Percentiles rank a stretch among this genome's conserved stretches.
Evolutionary conservation across 1,284 basidiomycete species (phyloP).

Genomic region (Athelia sp.): DNA sequence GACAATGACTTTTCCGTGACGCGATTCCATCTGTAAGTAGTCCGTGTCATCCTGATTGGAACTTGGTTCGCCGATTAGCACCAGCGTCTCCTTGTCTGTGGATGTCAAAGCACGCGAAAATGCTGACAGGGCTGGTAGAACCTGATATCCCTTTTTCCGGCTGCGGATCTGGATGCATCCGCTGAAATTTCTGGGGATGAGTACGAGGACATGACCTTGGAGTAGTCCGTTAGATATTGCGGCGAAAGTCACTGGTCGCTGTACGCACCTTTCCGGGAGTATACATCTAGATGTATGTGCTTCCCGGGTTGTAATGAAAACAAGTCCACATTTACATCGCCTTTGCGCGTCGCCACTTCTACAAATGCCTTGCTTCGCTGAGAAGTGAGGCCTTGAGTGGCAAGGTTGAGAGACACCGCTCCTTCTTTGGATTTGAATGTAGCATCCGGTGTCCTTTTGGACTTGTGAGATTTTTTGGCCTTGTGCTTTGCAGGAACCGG

Average conservation of each 20-base stretch:
- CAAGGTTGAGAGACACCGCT: background rate
- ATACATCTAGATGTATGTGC: constrained; percentile 3
- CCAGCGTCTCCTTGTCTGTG: background rate
- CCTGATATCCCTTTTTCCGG: background rate
- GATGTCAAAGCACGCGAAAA: background rate
- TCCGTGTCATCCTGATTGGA: background rate
- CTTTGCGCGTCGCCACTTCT: background rate
- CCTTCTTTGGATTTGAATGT: constrained; percentile 9
- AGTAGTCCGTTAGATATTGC: constrained; percentile 1
- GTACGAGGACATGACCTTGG: constrained; percentile 4
- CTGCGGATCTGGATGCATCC: background rate
- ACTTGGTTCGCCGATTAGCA: background rate
- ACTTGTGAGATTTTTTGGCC: background rate
- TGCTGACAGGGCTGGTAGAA: background rate
- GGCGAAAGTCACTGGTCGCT: too few relatives aligned
- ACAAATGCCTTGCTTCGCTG: background rate
- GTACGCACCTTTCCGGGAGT: constrained; percentile 5
- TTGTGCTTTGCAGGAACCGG: constrained; percentile 3
- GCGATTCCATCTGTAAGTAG: background rate
- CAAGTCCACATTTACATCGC: background rate
- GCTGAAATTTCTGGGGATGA: constrained; percentile 8
- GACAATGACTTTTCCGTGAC: background rate
- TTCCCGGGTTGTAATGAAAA: constrained; percentile 2
- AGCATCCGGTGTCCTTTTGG: background rate
- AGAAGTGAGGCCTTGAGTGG: background rate